These are phyloP conservation scores for Bremia lactucae DNA, from an alignment of 352 stramenopile genomes.

Conservation along the genomic window DNA sequence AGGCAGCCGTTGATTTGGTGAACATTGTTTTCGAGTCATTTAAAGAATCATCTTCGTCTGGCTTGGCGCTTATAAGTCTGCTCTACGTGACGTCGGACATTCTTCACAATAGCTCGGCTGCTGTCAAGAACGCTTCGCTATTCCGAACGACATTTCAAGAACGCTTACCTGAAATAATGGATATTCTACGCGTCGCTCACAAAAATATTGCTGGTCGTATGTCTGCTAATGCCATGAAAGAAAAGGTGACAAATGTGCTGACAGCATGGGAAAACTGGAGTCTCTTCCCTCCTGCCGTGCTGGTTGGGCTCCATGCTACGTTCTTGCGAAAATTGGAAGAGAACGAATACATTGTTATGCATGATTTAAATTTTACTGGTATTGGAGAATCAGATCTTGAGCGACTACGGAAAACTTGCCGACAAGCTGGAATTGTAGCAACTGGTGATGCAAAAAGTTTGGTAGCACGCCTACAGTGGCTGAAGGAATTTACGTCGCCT, in stretches of 20 bases:
- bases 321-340: constrained; percentile 70
- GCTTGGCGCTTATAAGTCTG: constrained; percentile 42
- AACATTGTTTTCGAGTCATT: constrained; percentile 37
- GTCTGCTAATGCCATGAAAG: constrained; percentile 70
- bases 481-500: constrained; percentile 59
- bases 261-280: constrained; percentile 74
- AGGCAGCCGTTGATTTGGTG: constrained; percentile 62
- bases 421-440: constrained; percentile 50
- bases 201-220: constrained; percentile 58
- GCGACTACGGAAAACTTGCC: constrained; percentile 52
- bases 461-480: constrained; percentile 42
- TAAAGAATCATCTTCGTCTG: constrained; percentile 22
- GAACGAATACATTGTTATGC: constrained; percentile 25
- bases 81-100: constrained; percentile 84
- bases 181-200: constrained; percentile 36
- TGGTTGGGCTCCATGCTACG: constrained; percentile 73
- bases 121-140: constrained; percentile 82
- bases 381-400: constrained; percentile 33
- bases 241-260: constrained; percentile 69
- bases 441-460: constrained; percentile 33
- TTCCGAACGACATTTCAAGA: constrained; percentile 84
- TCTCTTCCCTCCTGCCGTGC: constrained; percentile 58
- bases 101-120: constrained; percentile 83
- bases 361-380: constrained; percentile 5
- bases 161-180: constrained; percentile 62